A percentile compares a stretch with the other conserved stretches of the same genome.
phyloP scores from a whole-genome alignment of 805 yeast genomes.

The Tetrapisispora taiwanensis region DNA sequence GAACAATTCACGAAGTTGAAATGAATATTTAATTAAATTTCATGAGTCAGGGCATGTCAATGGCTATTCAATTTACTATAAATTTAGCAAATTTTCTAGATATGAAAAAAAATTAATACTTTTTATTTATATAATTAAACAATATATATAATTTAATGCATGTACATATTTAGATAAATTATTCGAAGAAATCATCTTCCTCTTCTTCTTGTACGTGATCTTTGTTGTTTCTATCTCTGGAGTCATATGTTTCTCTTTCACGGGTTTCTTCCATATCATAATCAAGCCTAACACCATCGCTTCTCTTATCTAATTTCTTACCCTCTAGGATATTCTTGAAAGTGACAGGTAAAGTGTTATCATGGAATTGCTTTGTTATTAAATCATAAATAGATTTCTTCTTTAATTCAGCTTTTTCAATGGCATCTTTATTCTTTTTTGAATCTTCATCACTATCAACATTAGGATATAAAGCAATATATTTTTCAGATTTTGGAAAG shows the following conservation, averaged over 20 bases:
- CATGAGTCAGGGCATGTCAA: no score
- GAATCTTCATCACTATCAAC: constrained; percentile 25
- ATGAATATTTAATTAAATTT: no score
- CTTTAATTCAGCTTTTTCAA: constrained; percentile 32
- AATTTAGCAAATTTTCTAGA: no score
- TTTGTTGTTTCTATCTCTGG: constrained; percentile 7
- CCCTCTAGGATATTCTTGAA: constrained; percentile 36
- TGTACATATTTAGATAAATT: neutral
- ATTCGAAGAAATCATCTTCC: constrained; percentile 5
- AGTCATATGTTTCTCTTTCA: neutral
- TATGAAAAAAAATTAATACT: no score
- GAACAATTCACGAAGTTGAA: no score
- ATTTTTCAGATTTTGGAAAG: constrained; percentile 73
- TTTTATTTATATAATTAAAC: neutral
- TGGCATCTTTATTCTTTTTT: constrained; percentile 4
- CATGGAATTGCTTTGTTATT: constrained; percentile 42
- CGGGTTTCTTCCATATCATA: constrained; percentile 4
- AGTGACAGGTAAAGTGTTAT: constrained; percentile 48
- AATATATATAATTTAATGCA: constrained; percentile 4
- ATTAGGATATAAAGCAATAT: constrained; percentile 63
- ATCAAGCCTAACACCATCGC: constrained; percentile 15
- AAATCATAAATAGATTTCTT: constrained; percentile 42
- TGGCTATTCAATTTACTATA: no score
- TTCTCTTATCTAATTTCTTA: constrained; percentile 22
- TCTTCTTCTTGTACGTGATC: constrained; percentile 13